These are phyloP conservation scores for Metarhizium anisopliae DNA, from an alignment of 2,329 filamentous ascomycete species.

Conservation along the genomic window DNA sequence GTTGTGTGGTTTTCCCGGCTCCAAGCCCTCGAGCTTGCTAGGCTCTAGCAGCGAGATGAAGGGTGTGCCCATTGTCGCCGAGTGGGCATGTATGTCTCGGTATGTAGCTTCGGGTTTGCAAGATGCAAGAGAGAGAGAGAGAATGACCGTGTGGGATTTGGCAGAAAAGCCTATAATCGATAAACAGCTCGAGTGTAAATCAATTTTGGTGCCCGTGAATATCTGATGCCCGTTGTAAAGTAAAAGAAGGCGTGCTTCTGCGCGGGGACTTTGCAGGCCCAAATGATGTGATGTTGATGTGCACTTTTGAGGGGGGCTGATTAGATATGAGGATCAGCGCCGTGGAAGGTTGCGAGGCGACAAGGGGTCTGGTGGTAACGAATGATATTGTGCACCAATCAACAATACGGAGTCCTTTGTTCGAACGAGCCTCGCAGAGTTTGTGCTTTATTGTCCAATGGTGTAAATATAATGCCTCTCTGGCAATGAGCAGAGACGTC, in stretches of 20 bases:
- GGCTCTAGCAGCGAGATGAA: slow-evolving; percentile 41
- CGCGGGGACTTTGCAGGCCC: neutral
- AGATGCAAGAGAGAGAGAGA: neutral
- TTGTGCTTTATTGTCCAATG: neutral
- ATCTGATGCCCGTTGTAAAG: neutral
- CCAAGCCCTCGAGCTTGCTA: slow-evolving; percentile 38
- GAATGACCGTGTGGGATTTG: neutral
- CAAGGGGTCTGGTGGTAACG: too few relatives aligned
- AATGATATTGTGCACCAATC: too few relatives aligned
- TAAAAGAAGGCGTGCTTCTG: neutral
- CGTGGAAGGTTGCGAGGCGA: too few relatives aligned
- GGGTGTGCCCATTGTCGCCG: slow-evolving; percentile 35
- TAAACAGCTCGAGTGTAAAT: too few relatives aligned
- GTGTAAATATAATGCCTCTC: neutral
- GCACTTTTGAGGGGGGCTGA: neutral
- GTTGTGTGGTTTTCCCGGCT: slow-evolving; percentile 27
- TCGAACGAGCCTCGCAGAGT: too few relatives aligned
- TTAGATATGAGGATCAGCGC: too few relatives aligned
- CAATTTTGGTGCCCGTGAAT: neutral
- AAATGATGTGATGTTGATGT: neutral
- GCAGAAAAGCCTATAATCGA: neutral
- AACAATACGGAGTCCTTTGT: too few relatives aligned
- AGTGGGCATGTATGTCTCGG: neutral
- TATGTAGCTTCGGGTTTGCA: too few relatives aligned
- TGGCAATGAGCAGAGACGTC: too few relatives aligned